Evolutionary conservation across 73 alveolate species (phyloP).

Genomic region (Uronychia binucleata): DNA sequence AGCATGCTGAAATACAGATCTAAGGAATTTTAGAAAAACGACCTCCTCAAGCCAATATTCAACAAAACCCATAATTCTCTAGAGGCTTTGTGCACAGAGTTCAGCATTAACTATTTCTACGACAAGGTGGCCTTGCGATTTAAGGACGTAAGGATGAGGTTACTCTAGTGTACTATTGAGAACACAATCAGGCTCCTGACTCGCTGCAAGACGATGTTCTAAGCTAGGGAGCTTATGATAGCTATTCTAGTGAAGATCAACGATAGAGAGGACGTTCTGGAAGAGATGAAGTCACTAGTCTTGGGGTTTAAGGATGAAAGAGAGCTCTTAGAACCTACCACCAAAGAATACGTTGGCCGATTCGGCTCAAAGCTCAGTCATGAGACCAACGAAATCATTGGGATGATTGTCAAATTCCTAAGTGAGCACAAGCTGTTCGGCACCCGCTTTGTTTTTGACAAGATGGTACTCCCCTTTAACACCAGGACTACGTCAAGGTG

Average conservation of each 20-base stretch:
- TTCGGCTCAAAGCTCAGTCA: background rate
- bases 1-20: constrained; percentile 3
- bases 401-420: background rate
- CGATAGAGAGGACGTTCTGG: background rate
- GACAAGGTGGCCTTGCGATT: constrained; percentile 6
- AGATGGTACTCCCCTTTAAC: background rate
- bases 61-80: constrained; percentile 9
- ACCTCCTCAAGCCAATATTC: constrained; percentile 13
- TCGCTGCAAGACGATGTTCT: constrained; percentile 16
- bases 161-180: background rate
- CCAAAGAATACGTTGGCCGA: background rate
- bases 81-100: constrained; percentile 10
- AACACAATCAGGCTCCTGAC: constrained; percentile 6
- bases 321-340: background rate
- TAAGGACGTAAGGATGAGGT: background rate
- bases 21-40: constrained; percentile 12
- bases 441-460: background rate
- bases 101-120: background rate
- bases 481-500: constrained; percentile 1
- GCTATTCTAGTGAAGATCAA: background rate
- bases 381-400: background rate
- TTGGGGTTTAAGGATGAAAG: background rate
- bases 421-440: background rate
- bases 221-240: background rate
- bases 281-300: background rate